Conservation (phyloP, 805 yeast species). For the Starmerella gropengiesseri region DNA sequence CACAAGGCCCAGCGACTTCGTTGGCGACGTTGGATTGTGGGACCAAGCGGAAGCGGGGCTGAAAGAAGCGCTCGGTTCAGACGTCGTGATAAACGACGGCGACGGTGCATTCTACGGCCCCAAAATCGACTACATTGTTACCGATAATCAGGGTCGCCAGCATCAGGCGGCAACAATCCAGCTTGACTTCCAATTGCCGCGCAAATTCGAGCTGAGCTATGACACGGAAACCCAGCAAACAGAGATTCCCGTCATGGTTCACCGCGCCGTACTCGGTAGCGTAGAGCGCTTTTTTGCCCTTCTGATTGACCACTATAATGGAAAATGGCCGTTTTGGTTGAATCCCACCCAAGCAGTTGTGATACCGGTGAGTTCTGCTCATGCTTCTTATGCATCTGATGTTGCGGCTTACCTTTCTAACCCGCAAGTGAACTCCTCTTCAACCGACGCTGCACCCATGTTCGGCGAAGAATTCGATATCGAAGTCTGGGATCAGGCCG, state of each 20-base stretch:
- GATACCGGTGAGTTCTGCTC: slow-evolving; percentile 58
- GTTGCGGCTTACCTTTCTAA: slow-evolving; percentile 36
- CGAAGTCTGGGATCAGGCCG: slow-evolving; percentile 64
- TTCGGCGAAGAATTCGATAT: slow-evolving; percentile 54
- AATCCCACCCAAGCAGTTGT: slow-evolving; percentile 83
- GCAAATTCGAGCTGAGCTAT: slow-evolving; percentile 64
- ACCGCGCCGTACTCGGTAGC: slow-evolving; percentile 91
- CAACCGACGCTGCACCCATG: slow-evolving; percentile 34
- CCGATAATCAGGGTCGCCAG: slow-evolving; percentile 65
- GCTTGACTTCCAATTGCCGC: slow-evolving; percentile 88
- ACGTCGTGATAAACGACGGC: slow-evolving; percentile 69
- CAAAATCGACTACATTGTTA: slow-evolving; percentile 75
- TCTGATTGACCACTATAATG: slow-evolving; percentile 77
- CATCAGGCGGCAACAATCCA: slow-evolving; percentile 96
- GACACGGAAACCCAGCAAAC: slow-evolving; percentile 36
- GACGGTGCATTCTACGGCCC: slow-evolving; percentile 77
- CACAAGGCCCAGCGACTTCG: slow-evolving; percentile 71
- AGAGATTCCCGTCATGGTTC: slow-evolving; percentile 83
- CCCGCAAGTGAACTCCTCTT: not conserved
- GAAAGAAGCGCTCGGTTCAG: slow-evolving; percentile 44
- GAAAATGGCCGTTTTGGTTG: slow-evolving; percentile 97
- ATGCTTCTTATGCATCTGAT: slow-evolving; percentile 42
- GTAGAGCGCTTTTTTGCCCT: slow-evolving; percentile 87
- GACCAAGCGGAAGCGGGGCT: slow-evolving; percentile 64
- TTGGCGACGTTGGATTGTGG: slow-evolving; percentile 76